Percentiles rank a stretch among this genome's conserved stretches.
Conservation (phyloP, 768 basidiomycete species). For the Termitomyces sp. region DNA sequence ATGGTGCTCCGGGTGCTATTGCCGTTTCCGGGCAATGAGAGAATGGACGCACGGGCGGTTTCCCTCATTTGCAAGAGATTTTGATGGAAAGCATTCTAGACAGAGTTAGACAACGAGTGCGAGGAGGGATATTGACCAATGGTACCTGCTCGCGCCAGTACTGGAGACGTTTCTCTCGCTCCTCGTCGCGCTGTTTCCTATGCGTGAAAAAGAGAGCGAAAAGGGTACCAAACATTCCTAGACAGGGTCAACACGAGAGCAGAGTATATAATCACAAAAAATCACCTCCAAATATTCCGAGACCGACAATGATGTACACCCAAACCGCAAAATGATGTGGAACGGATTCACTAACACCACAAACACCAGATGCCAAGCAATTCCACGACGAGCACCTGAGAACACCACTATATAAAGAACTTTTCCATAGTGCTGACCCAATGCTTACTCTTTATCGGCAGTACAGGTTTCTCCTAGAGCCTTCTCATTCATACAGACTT, state of each 20-base stretch:
- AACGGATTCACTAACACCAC: slow-evolving; percentile 53
- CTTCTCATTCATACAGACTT: slow-evolving; percentile 57
- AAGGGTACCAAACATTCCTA: slow-evolving; percentile 75
- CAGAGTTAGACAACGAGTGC: background rate
- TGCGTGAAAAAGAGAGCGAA: slow-evolving; percentile 67
- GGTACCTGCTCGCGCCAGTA: slow-evolving; percentile 86
- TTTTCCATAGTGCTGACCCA: background rate
- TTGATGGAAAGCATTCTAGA: slow-evolving; percentile 72
- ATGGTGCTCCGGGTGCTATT: slow-evolving; percentile 44
- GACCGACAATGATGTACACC: slow-evolving; percentile 67
- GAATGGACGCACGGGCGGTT: slow-evolving; percentile 61
- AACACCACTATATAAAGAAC: background rate
- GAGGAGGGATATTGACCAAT: background rate
- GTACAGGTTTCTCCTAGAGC: slow-evolving; percentile 52
- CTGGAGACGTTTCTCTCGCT: slow-evolving; percentile 79
- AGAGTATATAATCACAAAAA: background rate
- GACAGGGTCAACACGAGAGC: background rate
- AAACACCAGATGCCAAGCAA: slow-evolving; percentile 56
- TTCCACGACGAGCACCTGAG: slow-evolving; percentile 72
- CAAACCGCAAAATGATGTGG: slow-evolving; percentile 60
- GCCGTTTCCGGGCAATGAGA: slow-evolving; percentile 45
- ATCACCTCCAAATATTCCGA: slow-evolving; percentile 72
- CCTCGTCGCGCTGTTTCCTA: slow-evolving; percentile 62
- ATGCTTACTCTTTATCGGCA: slow-evolving; percentile 44
- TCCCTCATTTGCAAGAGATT: slow-evolving; percentile 78